phyloP scores from a whole-genome alignment of 1,284 basidiomycete species.

The Moniliella sp. region DNA sequence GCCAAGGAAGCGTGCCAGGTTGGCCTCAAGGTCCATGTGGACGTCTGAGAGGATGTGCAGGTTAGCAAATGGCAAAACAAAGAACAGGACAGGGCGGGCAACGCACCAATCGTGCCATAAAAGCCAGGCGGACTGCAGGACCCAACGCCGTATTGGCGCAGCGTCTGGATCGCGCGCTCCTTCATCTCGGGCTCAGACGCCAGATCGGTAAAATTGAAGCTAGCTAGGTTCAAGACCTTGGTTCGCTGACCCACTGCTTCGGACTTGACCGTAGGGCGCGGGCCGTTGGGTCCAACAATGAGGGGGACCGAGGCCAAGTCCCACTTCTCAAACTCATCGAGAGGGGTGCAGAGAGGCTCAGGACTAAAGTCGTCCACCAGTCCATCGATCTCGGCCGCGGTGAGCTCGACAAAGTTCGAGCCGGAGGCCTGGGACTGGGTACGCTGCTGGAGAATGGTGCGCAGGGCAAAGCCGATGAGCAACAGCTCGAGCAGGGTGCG shows the following conservation, averaged over 20 bases:
- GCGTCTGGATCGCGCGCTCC: conserved; percentile 57
- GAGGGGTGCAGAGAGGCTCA: conserved; percentile 53
- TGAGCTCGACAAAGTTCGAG: conserved; percentile 71
- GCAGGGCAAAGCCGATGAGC: conserved; percentile 57
- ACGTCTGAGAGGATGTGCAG: conserved; percentile 45
- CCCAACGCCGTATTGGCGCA: conserved; percentile 80
- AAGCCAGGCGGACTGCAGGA: conserved; percentile 91
- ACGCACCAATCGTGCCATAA: conserved; percentile 73
- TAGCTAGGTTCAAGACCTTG: conserved; percentile 64
- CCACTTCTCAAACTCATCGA: conserved; percentile 44
- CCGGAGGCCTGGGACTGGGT: conserved; percentile 63
- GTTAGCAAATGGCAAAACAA: neutral
- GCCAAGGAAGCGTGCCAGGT: conserved; percentile 73
- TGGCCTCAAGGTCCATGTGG: conserved; percentile 65
- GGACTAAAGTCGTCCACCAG: conserved; percentile 86
- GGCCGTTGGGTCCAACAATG: conserved; percentile 56
- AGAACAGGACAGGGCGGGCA: neutral
- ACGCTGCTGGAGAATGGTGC: conserved; percentile 67
- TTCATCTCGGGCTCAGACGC: conserved; percentile 71
- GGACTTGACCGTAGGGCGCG: conserved; percentile 52
- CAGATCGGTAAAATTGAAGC: conserved; percentile 77
- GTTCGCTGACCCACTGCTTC: conserved; percentile 42
- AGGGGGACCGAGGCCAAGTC: conserved; percentile 57
- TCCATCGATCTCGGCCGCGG: conserved; percentile 83
- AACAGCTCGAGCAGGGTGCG: conserved; percentile 73